phyloP scores from a whole-genome alignment of 805 yeast species.

The Starmerella roubikii region DNA sequence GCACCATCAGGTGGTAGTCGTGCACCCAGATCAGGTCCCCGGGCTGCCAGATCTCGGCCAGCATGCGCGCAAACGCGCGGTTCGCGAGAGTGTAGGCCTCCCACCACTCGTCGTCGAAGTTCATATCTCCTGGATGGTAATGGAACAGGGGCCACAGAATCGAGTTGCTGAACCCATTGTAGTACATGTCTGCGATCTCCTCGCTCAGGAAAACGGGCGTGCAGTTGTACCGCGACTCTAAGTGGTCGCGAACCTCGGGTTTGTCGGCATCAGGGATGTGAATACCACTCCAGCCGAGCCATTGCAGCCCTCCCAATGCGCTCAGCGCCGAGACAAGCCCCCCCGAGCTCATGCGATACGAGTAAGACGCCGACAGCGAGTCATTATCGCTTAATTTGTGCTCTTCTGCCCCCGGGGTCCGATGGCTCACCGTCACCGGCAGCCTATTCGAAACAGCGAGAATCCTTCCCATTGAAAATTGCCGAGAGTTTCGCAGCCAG shows the following conservation, averaged over 20 bases:
- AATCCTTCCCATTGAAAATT: constrained; percentile 29
- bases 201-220: constrained; percentile 81
- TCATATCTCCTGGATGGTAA: constrained; percentile 98
- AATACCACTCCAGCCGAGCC: constrained; percentile 96
- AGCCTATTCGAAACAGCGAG: constrained; percentile 87
- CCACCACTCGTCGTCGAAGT: constrained; percentile 96
- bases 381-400: constrained; percentile 2
- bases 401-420: constrained; percentile 32
- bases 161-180: constrained; percentile 89
- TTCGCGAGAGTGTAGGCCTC: constrained; percentile 94
- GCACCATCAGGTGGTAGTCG: constrained; percentile 90
- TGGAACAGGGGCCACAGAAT: constrained; percentile 97
- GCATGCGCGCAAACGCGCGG: constrained; percentile 58
- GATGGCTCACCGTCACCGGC: constrained; percentile 70
- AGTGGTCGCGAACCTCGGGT: constrained; percentile 50
- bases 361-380: constrained; percentile 31
- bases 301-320: constrained; percentile 62
- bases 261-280: constrained; percentile 72
- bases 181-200: constrained; percentile 86
- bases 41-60: constrained; percentile 56
- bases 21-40: constrained; percentile 94
- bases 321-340: constrained; percentile 93
- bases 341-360: constrained; percentile 88
- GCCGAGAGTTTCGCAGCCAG: no score
- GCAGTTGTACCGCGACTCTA: constrained; percentile 68